Evolutionary conservation across 768 basidiomycete species (phyloP).

Genomic region (Boletus sensibilis): DNA sequence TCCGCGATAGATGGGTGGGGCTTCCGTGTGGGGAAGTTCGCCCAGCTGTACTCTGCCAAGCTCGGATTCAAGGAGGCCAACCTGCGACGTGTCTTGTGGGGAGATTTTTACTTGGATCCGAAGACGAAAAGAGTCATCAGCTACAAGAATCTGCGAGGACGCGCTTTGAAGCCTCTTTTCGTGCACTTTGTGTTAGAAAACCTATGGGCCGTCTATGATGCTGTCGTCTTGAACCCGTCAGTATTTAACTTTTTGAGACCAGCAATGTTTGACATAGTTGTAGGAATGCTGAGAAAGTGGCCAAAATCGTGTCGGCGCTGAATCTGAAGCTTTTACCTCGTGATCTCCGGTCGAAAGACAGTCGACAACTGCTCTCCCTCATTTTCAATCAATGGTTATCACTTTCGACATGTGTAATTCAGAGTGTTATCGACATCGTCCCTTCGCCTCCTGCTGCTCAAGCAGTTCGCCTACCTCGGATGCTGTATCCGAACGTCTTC

Average conservation of each 20-base stretch:
- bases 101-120: conserved; percentile 94
- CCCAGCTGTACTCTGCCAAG: conserved; percentile 87
- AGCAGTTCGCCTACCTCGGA: conserved; percentile 79
- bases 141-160: conserved; percentile 84
- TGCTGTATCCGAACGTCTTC: conserved; percentile 81
- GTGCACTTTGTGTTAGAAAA: conserved; percentile 98
- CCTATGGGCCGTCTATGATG: conserved; percentile 96
- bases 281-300: conserved; percentile 86
- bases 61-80: conserved; percentile 88
- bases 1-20: conserved; percentile 98
- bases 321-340: conserved; percentile 81
- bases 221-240: conserved; percentile 83
- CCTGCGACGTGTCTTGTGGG: conserved; percentile 88
- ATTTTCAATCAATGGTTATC: conserved; percentile 97
- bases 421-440: conserved; percentile 89
- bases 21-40: conserved; percentile 91
- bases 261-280: conserved; percentile 10
- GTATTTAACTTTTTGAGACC: conserved; percentile 34
- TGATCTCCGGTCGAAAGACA: conserved; percentile 90
- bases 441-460: conserved; percentile 86
- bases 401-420: conserved; percentile 88
- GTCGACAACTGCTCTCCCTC: conserved; percentile 74
- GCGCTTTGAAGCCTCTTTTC: conserved; percentile 89
- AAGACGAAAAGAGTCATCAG: conserved; percentile 93
- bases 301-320: conserved; percentile 83